phyloP scores from a whole-genome alignment of 352 stramenopile genomes.

The Phytophthora tubulina region DNA sequence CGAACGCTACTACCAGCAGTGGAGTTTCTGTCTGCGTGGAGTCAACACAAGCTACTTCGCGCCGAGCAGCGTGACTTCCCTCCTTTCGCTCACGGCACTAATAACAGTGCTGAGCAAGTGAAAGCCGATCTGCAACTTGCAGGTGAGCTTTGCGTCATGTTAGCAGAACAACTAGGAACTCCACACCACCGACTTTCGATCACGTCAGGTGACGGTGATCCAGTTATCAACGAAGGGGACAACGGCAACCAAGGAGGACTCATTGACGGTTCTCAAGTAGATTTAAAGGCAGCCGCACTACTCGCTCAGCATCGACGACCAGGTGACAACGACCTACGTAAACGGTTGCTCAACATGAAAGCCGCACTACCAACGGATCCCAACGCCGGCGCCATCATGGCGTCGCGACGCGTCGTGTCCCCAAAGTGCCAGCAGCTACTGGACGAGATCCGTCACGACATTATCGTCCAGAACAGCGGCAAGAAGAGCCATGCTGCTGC shows the following conservation, averaged over 20 bases:
- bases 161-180: slow-evolving; percentile 40
- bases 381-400: slow-evolving; percentile 17
- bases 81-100: slow-evolving; percentile 30
- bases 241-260: slow-evolving; percentile 7
- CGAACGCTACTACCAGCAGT: slow-evolving; percentile 53
- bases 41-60: slow-evolving; percentile 73
- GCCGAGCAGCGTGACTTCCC: slow-evolving; percentile 77
- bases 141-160: slow-evolving; percentile 63
- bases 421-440: slow-evolving; percentile 55
- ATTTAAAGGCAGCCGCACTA: slow-evolving; percentile 27
- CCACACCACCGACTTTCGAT: slow-evolving; percentile 13
- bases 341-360: slow-evolving; percentile 50
- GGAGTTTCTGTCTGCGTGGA: slow-evolving; percentile 76
- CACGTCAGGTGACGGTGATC: slow-evolving; percentile 15
- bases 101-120: slow-evolving; percentile 57
- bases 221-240: slow-evolving; percentile 5
- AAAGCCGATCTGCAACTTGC: slow-evolving; percentile 70
- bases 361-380: slow-evolving; percentile 12
- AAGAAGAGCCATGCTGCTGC: slow-evolving; percentile 24
- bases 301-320: slow-evolving; percentile 29
- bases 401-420: slow-evolving; percentile 39
- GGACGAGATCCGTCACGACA: slow-evolving; percentile 55
- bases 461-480: slow-evolving; percentile 38
- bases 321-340: slow-evolving; percentile 47
- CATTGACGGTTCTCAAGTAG: slow-evolving; percentile 19